Conservation (phyloP, 805 yeast species). For the Sugiyamaella lignohabitans region DNA sequence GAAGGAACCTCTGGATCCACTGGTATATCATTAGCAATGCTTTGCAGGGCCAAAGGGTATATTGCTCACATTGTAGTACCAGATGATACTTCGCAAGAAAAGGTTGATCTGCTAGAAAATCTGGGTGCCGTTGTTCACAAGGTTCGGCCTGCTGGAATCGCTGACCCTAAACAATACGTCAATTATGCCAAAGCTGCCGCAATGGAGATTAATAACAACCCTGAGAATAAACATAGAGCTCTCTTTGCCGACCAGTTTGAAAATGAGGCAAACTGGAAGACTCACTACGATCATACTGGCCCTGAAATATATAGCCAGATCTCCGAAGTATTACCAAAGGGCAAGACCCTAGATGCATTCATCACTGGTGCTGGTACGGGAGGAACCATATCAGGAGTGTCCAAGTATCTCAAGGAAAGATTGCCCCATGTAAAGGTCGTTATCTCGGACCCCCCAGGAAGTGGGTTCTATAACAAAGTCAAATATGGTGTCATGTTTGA, state of each 20-base stretch:
- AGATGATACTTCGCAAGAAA: constrained; percentile 85
- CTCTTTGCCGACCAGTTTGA: constrained; percentile 95
- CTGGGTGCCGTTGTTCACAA: constrained; percentile 79
- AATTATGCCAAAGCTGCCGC: constrained; percentile 76
- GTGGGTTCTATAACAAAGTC: constrained; percentile 80
- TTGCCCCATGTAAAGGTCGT: constrained; percentile 43
- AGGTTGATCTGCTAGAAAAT: constrained; percentile 59
- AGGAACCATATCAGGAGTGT: constrained; percentile 93
- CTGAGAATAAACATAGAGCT: constrained; percentile 43
- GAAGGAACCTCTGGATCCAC: constrained; percentile 98
- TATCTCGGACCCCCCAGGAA: constrained; percentile 94
- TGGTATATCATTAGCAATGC: constrained; percentile 86
- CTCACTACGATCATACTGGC: constrained; percentile 78
- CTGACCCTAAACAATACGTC: constrained; percentile 88
- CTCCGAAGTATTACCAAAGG: constrained; percentile 29
- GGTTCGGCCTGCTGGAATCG: constrained; percentile 92
- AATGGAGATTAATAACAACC: constrained; percentile 36
- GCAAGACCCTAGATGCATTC: constrained; percentile 56
- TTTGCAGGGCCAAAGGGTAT: constrained; percentile 86
- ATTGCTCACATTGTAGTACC: constrained; percentile 91
- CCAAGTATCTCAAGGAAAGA: constrained; percentile 58
- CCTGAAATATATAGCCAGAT: constrained; percentile 86
- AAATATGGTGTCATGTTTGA: constrained; percentile 94
- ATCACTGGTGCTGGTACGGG: constrained; percentile 95
- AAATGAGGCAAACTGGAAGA: constrained; percentile 81